Percentiles rank a stretch among this genome's conserved stretches.
Conservation (phyloP, 2,329 filamentous ascomycete genomes). For the Talaromyces piceae region DNA sequence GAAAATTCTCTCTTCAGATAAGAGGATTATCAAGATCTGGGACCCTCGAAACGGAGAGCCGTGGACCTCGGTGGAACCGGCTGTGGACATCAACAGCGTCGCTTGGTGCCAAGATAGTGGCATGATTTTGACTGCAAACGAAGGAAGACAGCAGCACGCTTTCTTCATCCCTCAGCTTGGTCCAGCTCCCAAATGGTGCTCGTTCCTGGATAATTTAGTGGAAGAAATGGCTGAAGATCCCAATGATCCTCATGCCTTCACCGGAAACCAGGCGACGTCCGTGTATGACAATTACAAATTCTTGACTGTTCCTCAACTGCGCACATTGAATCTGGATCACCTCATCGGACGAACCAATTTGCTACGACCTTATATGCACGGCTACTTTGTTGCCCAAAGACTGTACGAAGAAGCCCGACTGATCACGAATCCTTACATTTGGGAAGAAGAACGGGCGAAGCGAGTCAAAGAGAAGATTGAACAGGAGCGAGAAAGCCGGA, state of each 20-base stretch:
- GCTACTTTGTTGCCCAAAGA: slow-evolving; percentile 92
- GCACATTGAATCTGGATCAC: slow-evolving; percentile 77
- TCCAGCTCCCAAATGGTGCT: slow-evolving; percentile 89
- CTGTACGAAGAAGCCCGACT: slow-evolving; percentile 91
- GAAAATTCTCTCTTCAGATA: slow-evolving; percentile 87
- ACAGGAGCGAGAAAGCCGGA: slow-evolving; percentile 90
- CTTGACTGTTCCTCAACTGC: slow-evolving; percentile 78
- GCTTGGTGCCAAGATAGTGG: slow-evolving; percentile 87
- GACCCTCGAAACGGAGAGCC: slow-evolving; percentile 72
- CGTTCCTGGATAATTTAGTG: slow-evolving; percentile 93
- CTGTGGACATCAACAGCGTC: slow-evolving; percentile 90
- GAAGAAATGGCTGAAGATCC: slow-evolving; percentile 93
- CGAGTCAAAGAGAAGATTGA: slow-evolving; percentile 91
- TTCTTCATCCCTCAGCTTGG: slow-evolving; percentile 94
- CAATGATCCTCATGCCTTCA: slow-evolving; percentile 53
- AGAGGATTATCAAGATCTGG: slow-evolving; percentile 96
- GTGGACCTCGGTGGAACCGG: slow-evolving; percentile 92
- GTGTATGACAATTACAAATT: slow-evolving; percentile 99
- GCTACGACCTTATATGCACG: slow-evolving; percentile 95
- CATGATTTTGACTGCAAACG: slow-evolving; percentile 94
- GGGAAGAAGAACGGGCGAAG: slow-evolving; percentile 86
- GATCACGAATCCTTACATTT: slow-evolving; percentile 88
- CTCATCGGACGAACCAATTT: slow-evolving; percentile 85
- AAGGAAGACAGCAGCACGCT: slow-evolving; percentile 87
- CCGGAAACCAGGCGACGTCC: slow-evolving; percentile 48